These are phyloP conservation scores for Yamadazyma olivae DNA, from an alignment of 805 yeast species.

Conservation along the genomic window DNA sequence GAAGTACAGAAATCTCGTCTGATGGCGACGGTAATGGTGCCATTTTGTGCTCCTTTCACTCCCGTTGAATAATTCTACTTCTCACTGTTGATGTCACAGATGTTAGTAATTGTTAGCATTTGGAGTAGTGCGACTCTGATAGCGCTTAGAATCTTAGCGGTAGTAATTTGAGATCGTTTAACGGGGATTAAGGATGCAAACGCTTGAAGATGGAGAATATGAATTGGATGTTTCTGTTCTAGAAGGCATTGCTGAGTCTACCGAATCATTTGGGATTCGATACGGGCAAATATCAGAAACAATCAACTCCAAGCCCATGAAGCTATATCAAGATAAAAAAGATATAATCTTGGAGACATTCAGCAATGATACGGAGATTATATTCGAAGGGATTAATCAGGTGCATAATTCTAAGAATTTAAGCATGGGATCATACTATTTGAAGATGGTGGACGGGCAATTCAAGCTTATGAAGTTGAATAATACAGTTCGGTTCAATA, in stretches of 20 bases:
- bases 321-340: slow-evolving; percentile 31
- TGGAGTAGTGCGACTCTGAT: no score
- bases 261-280: slow-evolving; percentile 24
- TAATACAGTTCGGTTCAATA: slow-evolving; percentile 33
- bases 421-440: slow-evolving; percentile 25
- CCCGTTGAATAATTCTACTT: neutral
- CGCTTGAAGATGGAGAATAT: slow-evolving; percentile 40
- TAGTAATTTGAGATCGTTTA: no score
- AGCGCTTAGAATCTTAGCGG: no score
- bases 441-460: slow-evolving; percentile 14
- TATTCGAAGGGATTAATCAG: slow-evolving; percentile 39
- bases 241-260: neutral
- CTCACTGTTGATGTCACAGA: no score
- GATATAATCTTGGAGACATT: slow-evolving; percentile 25
- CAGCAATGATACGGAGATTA: slow-evolving; percentile 21
- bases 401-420: slow-evolving; percentile 17
- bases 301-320: slow-evolving; percentile 32
- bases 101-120: neutral
- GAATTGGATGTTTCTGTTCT: slow-evolving; percentile 32
- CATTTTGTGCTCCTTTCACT: no score
- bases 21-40: slow-evolving; percentile 5
- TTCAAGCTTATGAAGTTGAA: slow-evolving; percentile 25
- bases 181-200: no score
- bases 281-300: slow-evolving; percentile 42
- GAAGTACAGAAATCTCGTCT: slow-evolving; percentile 22